These are phyloP conservation scores for Cyberlindnera meyerae DNA, from an alignment of 805 yeast species.

Conservation along the genomic window DNA sequence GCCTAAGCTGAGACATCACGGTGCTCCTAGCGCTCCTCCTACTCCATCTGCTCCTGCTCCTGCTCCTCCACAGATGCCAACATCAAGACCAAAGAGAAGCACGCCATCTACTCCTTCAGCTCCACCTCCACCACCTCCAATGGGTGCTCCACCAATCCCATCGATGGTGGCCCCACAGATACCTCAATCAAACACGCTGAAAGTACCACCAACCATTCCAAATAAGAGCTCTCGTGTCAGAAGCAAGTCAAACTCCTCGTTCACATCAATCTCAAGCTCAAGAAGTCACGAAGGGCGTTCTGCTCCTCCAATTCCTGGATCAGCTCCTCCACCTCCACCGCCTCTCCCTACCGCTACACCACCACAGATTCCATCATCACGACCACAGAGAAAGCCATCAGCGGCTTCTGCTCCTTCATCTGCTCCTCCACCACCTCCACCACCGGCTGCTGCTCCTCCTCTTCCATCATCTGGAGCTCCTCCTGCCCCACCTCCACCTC, in stretches of 20 bases:
- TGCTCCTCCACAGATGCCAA: conserved; percentile 24
- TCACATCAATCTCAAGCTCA: conserved; percentile 7
- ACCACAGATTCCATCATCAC: conserved; percentile 26
- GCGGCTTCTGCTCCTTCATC: conserved; percentile 11
- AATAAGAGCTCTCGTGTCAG: conserved; percentile 16
- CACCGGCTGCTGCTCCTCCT: conserved; percentile 18
- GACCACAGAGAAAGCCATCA: conserved; percentile 17
- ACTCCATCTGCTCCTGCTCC: conserved; percentile 28
- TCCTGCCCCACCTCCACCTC: conserved; percentile 23
- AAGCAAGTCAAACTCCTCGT: conserved; percentile 13
- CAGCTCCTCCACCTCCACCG: conserved; percentile 17
- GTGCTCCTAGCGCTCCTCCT: conserved; percentile 26
- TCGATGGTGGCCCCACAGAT: conserved; percentile 22
- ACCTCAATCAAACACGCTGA: conserved; percentile 18
- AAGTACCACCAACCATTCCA: conserved; percentile 17
- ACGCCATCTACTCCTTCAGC: conserved; percentile 10
- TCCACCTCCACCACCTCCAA: conserved; percentile 16
- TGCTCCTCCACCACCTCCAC: conserved; percentile 11
- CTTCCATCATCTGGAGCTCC: conserved; percentile 28
- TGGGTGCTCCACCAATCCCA: conserved; percentile 19
- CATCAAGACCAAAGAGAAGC: conserved; percentile 19
- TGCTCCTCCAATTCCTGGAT: conserved; percentile 7
- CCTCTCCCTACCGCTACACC: conserved; percentile 25
- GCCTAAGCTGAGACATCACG: conserved; percentile 19
- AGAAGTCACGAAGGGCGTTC: conserved; percentile 2